A percentile compares a stretch with the other conserved stretches of the same genome.
Conservation (phyloP, 2,329 filamentous ascomycete species). For the Hortaea sp. region DNA sequence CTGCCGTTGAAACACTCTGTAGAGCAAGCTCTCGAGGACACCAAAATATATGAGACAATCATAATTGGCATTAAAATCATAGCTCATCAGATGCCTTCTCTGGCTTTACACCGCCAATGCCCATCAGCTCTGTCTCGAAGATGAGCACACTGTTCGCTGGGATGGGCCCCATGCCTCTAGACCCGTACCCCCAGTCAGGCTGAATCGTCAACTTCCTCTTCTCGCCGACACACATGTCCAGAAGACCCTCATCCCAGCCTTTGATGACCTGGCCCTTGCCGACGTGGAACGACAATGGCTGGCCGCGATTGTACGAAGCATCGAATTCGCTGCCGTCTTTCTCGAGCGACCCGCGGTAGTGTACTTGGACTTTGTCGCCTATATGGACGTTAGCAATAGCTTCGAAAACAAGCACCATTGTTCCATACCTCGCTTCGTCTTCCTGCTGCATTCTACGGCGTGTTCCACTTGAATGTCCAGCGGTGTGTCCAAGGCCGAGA, state of each 20-base stretch:
- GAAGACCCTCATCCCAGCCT: constrained; percentile 85
- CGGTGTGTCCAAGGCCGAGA: constrained; percentile 36
- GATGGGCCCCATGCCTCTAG: constrained; percentile 71
- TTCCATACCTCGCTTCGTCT: constrained; percentile 41
- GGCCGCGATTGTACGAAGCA: constrained; percentile 61
- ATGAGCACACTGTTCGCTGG: constrained; percentile 74
- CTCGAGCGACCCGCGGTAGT: constrained; percentile 77
- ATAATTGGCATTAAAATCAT: not conserved
- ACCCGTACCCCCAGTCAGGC: constrained; percentile 72
- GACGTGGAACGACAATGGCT: constrained; percentile 69
- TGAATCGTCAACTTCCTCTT: constrained; percentile 86
- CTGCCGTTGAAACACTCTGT: too few relatives aligned
- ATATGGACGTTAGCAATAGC: not conserved
- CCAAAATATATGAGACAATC: too few relatives aligned
- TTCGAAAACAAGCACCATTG: not conserved
- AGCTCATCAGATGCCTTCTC: constrained; percentile 1
- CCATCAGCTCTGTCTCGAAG: constrained; percentile 83
- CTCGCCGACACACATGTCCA: constrained; percentile 95
- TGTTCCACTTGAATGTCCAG: constrained; percentile 71
- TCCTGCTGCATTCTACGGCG: constrained; percentile 63
- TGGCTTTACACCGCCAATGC: constrained; percentile 59
- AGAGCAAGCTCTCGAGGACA: too few relatives aligned
- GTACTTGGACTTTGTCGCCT: constrained; percentile 74
- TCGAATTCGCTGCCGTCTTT: constrained; percentile 48
- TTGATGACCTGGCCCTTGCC: constrained; percentile 85